Conservation (phyloP, 2,329 filamentous ascomycete genomes). For the Aspergillus proliferans region DNA sequence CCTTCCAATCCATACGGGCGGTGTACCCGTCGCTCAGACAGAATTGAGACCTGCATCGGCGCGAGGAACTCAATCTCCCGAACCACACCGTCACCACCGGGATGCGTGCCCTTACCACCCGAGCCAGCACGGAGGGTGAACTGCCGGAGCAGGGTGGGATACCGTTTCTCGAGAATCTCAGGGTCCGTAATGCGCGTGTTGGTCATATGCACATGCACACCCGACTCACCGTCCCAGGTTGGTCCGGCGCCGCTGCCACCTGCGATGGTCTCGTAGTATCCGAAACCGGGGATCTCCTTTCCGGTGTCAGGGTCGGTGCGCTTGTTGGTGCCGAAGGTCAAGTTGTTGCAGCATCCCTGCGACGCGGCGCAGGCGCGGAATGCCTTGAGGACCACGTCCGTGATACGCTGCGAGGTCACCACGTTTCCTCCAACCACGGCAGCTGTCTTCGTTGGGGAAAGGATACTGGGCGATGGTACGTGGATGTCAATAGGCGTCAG, state of each 20-base stretch:
- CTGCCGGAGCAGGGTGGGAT: constrained; percentile 67
- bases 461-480: constrained; percentile 63
- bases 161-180: constrained; percentile 74
- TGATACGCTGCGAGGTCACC: constrained; percentile 70
- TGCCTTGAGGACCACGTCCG: constrained; percentile 74
- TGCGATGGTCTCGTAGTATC: constrained; percentile 83
- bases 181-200: constrained; percentile 81
- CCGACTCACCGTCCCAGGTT: constrained; percentile 68
- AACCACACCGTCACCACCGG: constrained; percentile 69
- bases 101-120: constrained; percentile 61
- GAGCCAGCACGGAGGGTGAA: constrained; percentile 63
- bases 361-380: constrained; percentile 73
- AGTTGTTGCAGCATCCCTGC: constrained; percentile 77
- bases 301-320: constrained; percentile 56
- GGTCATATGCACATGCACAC: constrained; percentile 81
- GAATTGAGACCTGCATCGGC: constrained; percentile 71
- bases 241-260: constrained; percentile 72
- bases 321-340: constrained; percentile 71
- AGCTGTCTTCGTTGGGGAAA: constrained; percentile 68
- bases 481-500: constrained; percentile 67
- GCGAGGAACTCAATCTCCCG: constrained; percentile 80
- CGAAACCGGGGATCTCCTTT: constrained; percentile 64
- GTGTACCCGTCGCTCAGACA: constrained; percentile 70
- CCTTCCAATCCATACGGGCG: constrained; percentile 78
- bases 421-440: constrained; percentile 82